Conservation (phyloP, 768 basidiomycete species). For the Mycena galopus region DNA sequence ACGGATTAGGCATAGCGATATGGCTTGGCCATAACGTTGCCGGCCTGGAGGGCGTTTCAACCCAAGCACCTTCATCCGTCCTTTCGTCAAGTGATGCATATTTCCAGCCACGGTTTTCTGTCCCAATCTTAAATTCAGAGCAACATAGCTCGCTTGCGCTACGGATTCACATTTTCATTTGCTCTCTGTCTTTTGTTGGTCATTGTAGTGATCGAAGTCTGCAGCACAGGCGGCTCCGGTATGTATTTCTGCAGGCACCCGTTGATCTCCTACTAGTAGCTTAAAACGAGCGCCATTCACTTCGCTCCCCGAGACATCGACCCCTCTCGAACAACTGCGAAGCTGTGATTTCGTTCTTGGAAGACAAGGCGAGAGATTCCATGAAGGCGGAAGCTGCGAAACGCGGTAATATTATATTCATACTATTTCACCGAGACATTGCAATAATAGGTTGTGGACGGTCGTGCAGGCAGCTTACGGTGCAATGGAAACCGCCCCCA, state of each 20-base stretch:
- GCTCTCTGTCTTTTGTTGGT: slow-evolving; percentile 65
- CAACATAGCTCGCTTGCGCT: slow-evolving; percentile 62
- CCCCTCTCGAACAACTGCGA: slow-evolving; percentile 74
- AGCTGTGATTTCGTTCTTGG: slow-evolving; percentile 72
- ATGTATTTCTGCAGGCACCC: neutral
- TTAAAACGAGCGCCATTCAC: slow-evolving; percentile 69
- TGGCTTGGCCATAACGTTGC: too few relatives aligned
- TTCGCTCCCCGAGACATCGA: slow-evolving; percentile 74
- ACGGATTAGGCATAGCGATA: too few relatives aligned
- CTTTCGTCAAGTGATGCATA: slow-evolving; percentile 72
- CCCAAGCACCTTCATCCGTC: too few relatives aligned
- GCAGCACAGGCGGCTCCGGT: slow-evolving; percentile 16
- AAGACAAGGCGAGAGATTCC: slow-evolving; percentile 75
- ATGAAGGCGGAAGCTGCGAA: slow-evolving; percentile 72
- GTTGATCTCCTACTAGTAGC: slow-evolving; percentile 15
- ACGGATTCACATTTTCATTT: slow-evolving; percentile 67
- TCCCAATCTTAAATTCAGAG: slow-evolving; percentile 71
- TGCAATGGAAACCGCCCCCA: slow-evolving; percentile 62
- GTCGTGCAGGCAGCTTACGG: slow-evolving; percentile 82
- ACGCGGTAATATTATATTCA: slow-evolving; percentile 62
- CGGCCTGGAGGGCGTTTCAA: too few relatives aligned
- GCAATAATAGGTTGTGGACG: slow-evolving; percentile 51
- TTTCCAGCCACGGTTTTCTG: slow-evolving; percentile 66
- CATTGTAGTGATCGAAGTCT: slow-evolving; percentile 53
- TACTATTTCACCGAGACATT: slow-evolving; percentile 33